Evolutionary conservation across 169 alveolate genomes (phyloP).

Genomic region (Plasmodium cynomolgi): DNA sequence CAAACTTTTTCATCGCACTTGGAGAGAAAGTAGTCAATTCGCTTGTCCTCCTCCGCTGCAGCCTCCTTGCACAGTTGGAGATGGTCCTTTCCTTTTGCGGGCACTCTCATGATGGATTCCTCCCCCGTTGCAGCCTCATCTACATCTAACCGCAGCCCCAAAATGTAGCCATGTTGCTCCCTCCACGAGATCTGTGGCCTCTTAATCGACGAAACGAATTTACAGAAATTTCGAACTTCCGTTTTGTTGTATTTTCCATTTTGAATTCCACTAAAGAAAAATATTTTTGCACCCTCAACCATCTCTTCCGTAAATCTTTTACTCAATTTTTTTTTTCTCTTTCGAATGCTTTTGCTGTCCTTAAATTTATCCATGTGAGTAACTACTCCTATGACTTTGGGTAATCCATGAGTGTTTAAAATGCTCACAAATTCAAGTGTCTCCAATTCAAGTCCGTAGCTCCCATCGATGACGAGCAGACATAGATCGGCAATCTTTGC

Average conservation of each 20-base stretch:
- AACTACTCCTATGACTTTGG: slow-evolving; percentile 95
- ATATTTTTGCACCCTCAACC: slow-evolving; percentile 98
- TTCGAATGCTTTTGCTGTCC: slow-evolving; percentile 92
- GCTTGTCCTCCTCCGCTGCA: slow-evolving; percentile 11
- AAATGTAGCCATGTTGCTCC: slow-evolving; percentile 95
- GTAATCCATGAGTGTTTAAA: slow-evolving; percentile 94
- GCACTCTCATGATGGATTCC: not conserved
- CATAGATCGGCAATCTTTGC: slow-evolving; percentile 99
- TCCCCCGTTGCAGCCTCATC: slow-evolving; percentile 20
- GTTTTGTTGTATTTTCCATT: slow-evolving; percentile 93
- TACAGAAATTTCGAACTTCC: slow-evolving; percentile 95
- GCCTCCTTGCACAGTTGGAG: not conserved
- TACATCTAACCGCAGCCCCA: slow-evolving; percentile 95
- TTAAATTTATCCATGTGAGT: slow-evolving; percentile 97
- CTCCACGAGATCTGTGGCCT: slow-evolving; percentile 95
- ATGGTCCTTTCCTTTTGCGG: not conserved
- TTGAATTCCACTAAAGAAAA: slow-evolving; percentile 95
- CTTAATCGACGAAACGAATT: slow-evolving; percentile 95
- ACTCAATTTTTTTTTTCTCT: slow-evolving; percentile 95
- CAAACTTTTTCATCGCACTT: slow-evolving; percentile 77
- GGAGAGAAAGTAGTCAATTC: slow-evolving; percentile 13
- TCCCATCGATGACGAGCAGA: slow-evolving; percentile 96
- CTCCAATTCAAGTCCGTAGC: slow-evolving; percentile 97
- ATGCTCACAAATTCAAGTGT: slow-evolving; percentile 98
- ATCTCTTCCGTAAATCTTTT: slow-evolving; percentile 98